phyloP scores from a whole-genome alignment of 768 basidiomycete species.

The Mycena pura region DNA sequence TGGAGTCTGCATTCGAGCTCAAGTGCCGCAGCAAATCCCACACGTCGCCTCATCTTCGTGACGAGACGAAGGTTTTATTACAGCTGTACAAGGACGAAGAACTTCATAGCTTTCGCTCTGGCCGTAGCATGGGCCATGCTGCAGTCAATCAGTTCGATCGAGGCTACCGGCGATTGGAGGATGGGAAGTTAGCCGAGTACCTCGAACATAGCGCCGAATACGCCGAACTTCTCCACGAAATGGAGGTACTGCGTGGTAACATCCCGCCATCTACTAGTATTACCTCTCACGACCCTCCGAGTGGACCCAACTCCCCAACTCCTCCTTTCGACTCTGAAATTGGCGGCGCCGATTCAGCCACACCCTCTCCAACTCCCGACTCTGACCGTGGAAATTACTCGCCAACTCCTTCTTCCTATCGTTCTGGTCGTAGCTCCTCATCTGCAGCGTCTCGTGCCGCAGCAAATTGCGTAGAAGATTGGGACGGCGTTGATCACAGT shows the following conservation, averaged over 20 bases:
- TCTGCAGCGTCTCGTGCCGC: too few species aligned
- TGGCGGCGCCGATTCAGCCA: too few species aligned
- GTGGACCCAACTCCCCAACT: too few species aligned
- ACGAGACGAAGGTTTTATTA: slow-evolving; percentile 19
- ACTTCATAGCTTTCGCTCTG: slow-evolving; percentile 28
- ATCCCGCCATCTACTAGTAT: too few species aligned
- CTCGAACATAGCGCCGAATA: neutral
- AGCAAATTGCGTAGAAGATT: neutral
- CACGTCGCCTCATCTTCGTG: slow-evolving; percentile 22
- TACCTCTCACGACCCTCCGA: too few species aligned
- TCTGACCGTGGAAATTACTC: too few species aligned
- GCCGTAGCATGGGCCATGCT: slow-evolving; percentile 22
- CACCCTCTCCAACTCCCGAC: too few species aligned
- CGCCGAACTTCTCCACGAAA: neutral
- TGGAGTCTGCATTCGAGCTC: slow-evolving; percentile 25
- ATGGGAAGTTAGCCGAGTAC: neutral
- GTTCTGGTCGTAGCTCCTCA: too few species aligned
- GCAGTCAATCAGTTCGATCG: slow-evolving; percentile 17
- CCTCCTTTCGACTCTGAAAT: too few species aligned
- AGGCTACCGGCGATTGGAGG: slow-evolving; percentile 22
- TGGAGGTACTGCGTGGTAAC: too few species aligned
- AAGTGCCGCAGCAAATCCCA: slow-evolving; percentile 20
- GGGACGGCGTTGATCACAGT: neutral
- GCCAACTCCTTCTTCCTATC: too few species aligned
- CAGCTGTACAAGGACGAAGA: slow-evolving; percentile 24